Evolutionary conservation across 2,329 filamentous ascomycete genomes (phyloP).

Genomic region (Diaporthe batatas): DNA sequence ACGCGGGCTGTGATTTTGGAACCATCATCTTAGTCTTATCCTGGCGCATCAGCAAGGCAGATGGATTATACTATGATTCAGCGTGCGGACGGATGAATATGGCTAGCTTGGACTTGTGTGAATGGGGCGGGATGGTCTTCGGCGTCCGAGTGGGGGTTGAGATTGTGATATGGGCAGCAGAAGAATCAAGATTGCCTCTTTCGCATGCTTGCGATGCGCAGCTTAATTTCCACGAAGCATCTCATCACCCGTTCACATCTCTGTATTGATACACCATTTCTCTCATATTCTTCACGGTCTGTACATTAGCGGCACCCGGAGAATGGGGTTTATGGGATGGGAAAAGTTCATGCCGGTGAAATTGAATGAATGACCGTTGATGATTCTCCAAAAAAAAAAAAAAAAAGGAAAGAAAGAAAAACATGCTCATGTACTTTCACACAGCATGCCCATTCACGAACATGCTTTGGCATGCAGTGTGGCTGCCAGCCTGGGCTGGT

Average conservation of each 20-base stretch:
- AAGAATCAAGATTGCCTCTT: constrained; percentile 51
- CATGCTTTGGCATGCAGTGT: not conserved
- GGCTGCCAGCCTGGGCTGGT: no score
- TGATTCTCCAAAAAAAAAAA: constrained; percentile 4
- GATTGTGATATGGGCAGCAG: constrained; percentile 48
- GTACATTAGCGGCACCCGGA: constrained; percentile 53
- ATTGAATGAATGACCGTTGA: constrained; percentile 39
- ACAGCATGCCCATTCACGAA: no score
- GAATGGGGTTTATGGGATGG: constrained; percentile 43
- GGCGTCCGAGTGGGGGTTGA: constrained; percentile 43
- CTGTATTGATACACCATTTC: constrained; percentile 54
- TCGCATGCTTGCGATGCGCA: constrained; percentile 46
- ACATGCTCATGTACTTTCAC: not conserved
- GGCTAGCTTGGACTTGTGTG: constrained; percentile 43
- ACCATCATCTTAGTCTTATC: constrained; percentile 42
- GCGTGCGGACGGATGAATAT: constrained; percentile 43
- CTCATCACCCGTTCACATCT: constrained; percentile 41
- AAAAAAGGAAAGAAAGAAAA: no score
- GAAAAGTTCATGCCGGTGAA: constrained; percentile 42
- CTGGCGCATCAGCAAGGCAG: constrained; percentile 39
- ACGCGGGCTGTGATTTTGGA: constrained; percentile 30
- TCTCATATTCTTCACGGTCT: constrained; percentile 51
- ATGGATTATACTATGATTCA: constrained; percentile 44
- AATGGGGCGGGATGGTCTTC: constrained; percentile 29
- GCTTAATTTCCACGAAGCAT: constrained; percentile 47